Percentiles rank a stretch among this genome's conserved stretches.
Evolutionary conservation across 208 protist genomes (phyloP).

Genomic region (Leishmania tarentolae): DNA sequence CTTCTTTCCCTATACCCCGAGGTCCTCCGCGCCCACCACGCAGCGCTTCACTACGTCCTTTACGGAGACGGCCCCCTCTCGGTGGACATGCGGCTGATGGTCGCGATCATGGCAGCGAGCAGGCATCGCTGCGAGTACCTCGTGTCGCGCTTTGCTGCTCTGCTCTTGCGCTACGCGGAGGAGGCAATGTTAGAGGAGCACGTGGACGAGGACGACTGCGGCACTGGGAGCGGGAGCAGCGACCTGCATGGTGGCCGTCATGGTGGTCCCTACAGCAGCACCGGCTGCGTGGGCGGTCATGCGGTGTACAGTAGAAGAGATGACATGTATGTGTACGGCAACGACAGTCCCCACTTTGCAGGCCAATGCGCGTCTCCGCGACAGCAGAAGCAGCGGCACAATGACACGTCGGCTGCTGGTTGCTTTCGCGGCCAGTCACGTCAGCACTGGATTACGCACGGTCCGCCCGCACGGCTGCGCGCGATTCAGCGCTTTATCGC

Average conservation of each 20-base stretch:
- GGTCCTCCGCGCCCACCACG: slow-evolving; percentile 71
- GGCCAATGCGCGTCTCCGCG: background rate
- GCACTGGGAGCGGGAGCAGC: background rate
- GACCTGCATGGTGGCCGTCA: background rate
- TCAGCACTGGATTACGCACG: slow-evolving; percentile 59
- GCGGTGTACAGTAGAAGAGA: background rate
- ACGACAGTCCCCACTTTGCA: background rate
- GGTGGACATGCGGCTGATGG: slow-evolving; percentile 76
- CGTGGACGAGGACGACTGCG: slow-evolving; percentile 14
- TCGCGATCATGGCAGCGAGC: slow-evolving; percentile 81
- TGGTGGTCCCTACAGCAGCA: slow-evolving; percentile 11
- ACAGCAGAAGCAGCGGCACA: background rate
- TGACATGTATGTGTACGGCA: slow-evolving; percentile 1
- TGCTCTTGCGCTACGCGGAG: slow-evolving; percentile 61
- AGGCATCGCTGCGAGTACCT: slow-evolving; percentile 85
- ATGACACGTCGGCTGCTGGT: background rate
- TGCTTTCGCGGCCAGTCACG: slow-evolving; percentile 14
- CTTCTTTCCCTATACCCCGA: slow-evolving; percentile 65
- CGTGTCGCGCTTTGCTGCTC: slow-evolving; percentile 63
- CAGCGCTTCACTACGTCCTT: slow-evolving; percentile 61
- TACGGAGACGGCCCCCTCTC: slow-evolving; percentile 78
- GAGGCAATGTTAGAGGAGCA: slow-evolving; percentile 30
- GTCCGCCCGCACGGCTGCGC: slow-evolving; percentile 60
- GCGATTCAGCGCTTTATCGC: slow-evolving; percentile 72
- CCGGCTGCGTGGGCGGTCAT: background rate